A percentile compares a stretch with the other conserved stretches of the same genome.
phyloP scores from a whole-genome alignment of 495 filamentous ascomycete genomes.

The Lindgomyces ingoldianus region DNA sequence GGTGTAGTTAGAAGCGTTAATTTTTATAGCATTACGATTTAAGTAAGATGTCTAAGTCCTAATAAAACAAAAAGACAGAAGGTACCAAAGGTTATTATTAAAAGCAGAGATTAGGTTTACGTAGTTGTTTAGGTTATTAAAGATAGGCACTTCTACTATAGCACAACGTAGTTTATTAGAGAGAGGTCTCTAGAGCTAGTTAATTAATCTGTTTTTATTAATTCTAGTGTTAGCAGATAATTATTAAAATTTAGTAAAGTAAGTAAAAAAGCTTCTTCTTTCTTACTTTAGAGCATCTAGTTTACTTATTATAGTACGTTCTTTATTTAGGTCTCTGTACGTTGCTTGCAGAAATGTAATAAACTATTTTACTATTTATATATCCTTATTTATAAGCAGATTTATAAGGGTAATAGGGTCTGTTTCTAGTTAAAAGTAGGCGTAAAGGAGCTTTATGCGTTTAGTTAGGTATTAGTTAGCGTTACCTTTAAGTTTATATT shows the following conservation, averaged over 20 bases:
- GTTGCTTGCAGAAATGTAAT: background rate
- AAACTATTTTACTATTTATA: constrained; percentile 2
- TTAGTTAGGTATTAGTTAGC: background rate
- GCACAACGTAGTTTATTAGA: background rate
- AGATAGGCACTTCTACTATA: background rate
- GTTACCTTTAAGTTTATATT: background rate
- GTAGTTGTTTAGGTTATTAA: constrained; percentile 1
- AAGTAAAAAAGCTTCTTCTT: background rate
- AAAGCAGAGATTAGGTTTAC: constrained; percentile 1
- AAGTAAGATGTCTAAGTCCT: background rate
- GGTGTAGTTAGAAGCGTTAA: background rate
- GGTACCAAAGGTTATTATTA: constrained; percentile 2
- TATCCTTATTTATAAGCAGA: background rate
- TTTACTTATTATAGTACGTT: background rate
- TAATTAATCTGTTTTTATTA: constrained; percentile 1
- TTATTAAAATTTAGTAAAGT: constrained; percentile 2
- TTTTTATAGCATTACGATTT: constrained; percentile 1
- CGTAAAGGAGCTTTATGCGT: background rate
- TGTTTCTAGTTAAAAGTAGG: background rate
- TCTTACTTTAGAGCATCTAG: constrained; percentile 2
- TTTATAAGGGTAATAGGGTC: background rate
- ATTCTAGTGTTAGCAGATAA: background rate
- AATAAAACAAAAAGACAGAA: background rate
- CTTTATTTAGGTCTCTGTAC: constrained; percentile 1
- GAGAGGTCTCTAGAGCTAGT: background rate